Percentiles rank a stretch among this genome's conserved stretches.
Conservation (phyloP, 139 green algal genomes). For the Gonium pectorale region DNA sequence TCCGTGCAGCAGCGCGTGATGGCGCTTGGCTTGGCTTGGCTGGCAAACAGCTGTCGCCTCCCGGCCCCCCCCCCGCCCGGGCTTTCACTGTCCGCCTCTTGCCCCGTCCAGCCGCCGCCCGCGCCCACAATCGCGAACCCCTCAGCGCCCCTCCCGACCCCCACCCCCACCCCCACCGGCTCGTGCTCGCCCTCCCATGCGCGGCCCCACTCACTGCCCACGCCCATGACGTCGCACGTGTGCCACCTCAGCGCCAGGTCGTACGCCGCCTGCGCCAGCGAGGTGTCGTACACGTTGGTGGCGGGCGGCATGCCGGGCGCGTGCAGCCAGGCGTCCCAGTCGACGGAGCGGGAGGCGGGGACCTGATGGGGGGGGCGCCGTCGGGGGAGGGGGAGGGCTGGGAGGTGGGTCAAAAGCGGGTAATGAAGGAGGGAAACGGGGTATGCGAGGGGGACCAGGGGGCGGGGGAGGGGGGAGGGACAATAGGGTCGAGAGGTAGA, state of each 20-base stretch:
- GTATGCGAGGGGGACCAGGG: too few relatives aligned
- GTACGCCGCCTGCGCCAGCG: slow-evolving; percentile 68
- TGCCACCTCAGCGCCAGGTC: slow-evolving; percentile 81
- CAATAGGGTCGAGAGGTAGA: too few relatives aligned
- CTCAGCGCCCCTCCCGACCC: not conserved
- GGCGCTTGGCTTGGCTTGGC: not conserved
- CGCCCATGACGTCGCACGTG: slow-evolving; percentile 74
- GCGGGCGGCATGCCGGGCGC: slow-evolving; percentile 82
- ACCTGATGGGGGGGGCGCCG: not conserved
- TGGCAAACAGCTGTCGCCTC: too few relatives aligned
- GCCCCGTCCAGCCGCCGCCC: too few relatives aligned
- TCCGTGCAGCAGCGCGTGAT: too few relatives aligned
- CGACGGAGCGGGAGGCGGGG: slow-evolving; percentile 59
- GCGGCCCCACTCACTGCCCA: slow-evolving; percentile 55
- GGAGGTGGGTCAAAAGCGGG: too few relatives aligned
- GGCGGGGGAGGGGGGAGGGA: too few relatives aligned
- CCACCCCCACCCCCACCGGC: not conserved
- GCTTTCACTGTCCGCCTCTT: too few relatives aligned
- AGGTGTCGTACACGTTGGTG: slow-evolving; percentile 80
- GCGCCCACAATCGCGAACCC: too few relatives aligned
- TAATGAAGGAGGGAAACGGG: slow-evolving; percentile 7
- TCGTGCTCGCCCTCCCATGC: not conserved
- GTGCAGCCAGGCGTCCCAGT: slow-evolving; percentile 88
- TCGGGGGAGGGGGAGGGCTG: slow-evolving; percentile 1
- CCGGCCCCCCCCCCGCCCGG: too few relatives aligned